Conservation (phyloP, 1,284 basidiomycete genomes). For the Austroboletus novae-zelandiae region DNA sequence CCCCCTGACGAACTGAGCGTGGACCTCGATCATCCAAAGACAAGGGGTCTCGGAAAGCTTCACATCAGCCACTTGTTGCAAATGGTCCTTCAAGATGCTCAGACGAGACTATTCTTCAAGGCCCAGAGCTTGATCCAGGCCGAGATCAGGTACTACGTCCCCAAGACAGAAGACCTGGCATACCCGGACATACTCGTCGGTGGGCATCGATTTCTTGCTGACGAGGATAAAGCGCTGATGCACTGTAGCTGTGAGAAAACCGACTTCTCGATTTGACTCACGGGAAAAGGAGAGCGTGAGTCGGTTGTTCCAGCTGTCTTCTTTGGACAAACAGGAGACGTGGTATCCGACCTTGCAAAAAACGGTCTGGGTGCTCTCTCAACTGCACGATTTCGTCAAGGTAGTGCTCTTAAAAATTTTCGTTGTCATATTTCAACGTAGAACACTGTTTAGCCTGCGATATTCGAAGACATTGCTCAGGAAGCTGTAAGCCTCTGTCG, state of each 20-base stretch:
- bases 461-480: slow-evolving; percentile 92
- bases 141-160: slow-evolving; percentile 81
- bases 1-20: slow-evolving; percentile 39
- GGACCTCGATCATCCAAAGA: slow-evolving; percentile 36
- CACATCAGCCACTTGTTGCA: slow-evolving; percentile 74
- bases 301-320: slow-evolving; percentile 69
- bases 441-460: slow-evolving; percentile 58
- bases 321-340: slow-evolving; percentile 70
- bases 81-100: slow-evolving; percentile 91
- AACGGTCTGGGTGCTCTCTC: slow-evolving; percentile 85
- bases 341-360: slow-evolving; percentile 89
- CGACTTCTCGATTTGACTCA: slow-evolving; percentile 41
- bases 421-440: slow-evolving; percentile 6
- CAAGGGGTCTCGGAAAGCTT: slow-evolving; percentile 50
- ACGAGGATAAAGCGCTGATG: slow-evolving; percentile 6
- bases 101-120: slow-evolving; percentile 91
- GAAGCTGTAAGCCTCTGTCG: slow-evolving; percentile 84
- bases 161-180: slow-evolving; percentile 74
- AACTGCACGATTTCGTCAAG: slow-evolving; percentile 88
- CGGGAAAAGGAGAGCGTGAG: slow-evolving; percentile 65
- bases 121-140: slow-evolving; percentile 87
- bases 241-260: slow-evolving; percentile 44
- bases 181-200: slow-evolving; percentile 80
- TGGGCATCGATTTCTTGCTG: slow-evolving; percentile 20
- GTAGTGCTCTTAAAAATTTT: slow-evolving; percentile 40